phyloP scores from a whole-genome alignment of 805 yeast genomes.

The Cyberlindnera xylosilytica region DNA sequence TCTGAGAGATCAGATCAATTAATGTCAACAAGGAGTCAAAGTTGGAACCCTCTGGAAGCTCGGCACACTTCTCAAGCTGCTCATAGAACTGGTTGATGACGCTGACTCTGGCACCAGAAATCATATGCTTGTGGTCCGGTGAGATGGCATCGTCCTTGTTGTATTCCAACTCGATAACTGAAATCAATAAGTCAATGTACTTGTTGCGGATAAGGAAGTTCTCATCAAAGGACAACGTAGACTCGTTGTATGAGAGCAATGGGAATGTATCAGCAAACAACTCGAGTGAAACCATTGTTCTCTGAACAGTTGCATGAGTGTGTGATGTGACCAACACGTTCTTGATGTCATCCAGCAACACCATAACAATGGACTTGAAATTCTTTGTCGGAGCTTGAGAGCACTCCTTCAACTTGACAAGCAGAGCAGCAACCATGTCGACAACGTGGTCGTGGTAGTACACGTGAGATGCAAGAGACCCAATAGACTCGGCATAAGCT shows the following conservation, averaged over 20 bases:
- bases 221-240: conserved; percentile 1
- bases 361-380: conserved; percentile 6
- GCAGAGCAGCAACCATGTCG: conserved; percentile 73
- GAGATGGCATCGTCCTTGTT: conserved; percentile 11
- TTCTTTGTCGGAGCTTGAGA: not conserved
- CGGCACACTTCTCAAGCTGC: conserved; percentile 15
- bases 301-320: conserved; percentile 21
- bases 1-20: conserved; percentile 25
- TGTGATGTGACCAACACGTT: conserved; percentile 18
- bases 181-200: conserved; percentile 18
- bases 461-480: conserved; percentile 69
- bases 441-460: conserved; percentile 85
- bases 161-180: conserved; percentile 22
- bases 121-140: conserved; percentile 21
- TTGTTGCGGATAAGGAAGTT: conserved; percentile 14
- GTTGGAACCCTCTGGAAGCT: conserved; percentile 3
- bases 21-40: conserved; percentile 8
- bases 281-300: conserved; percentile 24
- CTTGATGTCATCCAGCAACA: conserved; percentile 18
- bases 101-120: conserved; percentile 19
- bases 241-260: conserved; percentile 10
- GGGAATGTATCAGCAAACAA: conserved; percentile 23
- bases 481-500: conserved; percentile 55
- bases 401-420: conserved; percentile 37
- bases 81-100: conserved; percentile 24